Evolutionary conservation across 2,329 filamentous ascomycete genomes (phyloP).

Genomic region (Cyphellophora europaea): DNA sequence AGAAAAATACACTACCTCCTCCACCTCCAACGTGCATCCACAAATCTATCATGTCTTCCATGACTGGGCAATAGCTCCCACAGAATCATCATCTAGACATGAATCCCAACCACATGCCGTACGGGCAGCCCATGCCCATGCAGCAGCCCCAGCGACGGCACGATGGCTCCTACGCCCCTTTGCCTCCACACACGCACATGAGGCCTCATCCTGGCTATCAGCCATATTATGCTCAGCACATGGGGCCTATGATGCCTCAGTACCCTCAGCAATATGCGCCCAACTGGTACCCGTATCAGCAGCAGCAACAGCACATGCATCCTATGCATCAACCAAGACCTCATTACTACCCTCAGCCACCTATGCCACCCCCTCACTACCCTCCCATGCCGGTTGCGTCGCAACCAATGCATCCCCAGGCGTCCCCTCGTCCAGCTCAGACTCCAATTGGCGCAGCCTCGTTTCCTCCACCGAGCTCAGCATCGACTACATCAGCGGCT

Average conservation of each 20-base stretch:
- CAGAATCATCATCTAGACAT: not conserved
- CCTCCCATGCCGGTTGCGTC: constrained; percentile 21
- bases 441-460: constrained; percentile 11
- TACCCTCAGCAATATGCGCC: constrained; percentile 34
- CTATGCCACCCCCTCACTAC: constrained; percentile 31
- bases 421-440: constrained; percentile 13
- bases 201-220: constrained; percentile 52
- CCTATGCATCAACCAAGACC: constrained; percentile 31
- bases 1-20: no score
- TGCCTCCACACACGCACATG: constrained; percentile 44
- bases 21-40: no score
- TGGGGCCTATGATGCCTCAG: constrained; percentile 40
- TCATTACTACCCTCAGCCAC: constrained; percentile 33
- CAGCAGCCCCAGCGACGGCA: constrained; percentile 38
- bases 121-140: constrained; percentile 40
- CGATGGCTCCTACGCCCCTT: constrained; percentile 33
- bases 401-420: constrained; percentile 12
- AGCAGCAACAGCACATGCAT: constrained; percentile 30
- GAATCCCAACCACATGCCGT: constrained; percentile 5
- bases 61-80: not conserved
- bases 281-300: constrained; percentile 34
- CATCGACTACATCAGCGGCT: constrained; percentile 23
- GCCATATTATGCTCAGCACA: constrained; percentile 46
- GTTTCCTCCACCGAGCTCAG: constrained; percentile 23
- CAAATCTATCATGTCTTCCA: not conserved